Evolutionary conservation across 176 grass and related monocot genomes (phyloP).

Genomic region (Guadua angustifolia): DNA sequence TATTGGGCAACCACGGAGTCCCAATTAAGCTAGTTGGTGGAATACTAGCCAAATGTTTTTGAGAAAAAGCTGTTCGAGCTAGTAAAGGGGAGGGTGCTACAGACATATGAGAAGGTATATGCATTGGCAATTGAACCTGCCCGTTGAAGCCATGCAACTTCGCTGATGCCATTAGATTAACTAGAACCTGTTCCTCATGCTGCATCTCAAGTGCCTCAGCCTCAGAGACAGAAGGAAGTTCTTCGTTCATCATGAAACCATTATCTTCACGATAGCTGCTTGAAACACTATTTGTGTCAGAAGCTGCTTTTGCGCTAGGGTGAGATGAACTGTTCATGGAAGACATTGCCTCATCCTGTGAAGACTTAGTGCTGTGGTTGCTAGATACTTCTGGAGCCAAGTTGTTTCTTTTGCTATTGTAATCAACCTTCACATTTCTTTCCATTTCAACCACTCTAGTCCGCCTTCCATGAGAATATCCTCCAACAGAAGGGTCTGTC

Average conservation of each 20-base stretch:
- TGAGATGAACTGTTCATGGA: constrained; percentile 58
- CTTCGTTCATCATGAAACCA: constrained; percentile 60
- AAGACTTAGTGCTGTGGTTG: constrained; percentile 64
- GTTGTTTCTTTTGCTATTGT: constrained; percentile 59
- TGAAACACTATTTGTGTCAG: constrained; percentile 75
- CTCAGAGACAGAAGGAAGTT: constrained; percentile 78
- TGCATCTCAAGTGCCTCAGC: constrained; percentile 63
- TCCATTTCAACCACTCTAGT: constrained; percentile 51
- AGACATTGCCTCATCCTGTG: constrained; percentile 64
- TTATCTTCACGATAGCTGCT: constrained; percentile 69
- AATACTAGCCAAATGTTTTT: constrained; percentile 64
- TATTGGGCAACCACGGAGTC: constrained; percentile 57
- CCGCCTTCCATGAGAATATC: constrained; percentile 52
- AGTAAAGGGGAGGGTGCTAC: constrained; percentile 54
- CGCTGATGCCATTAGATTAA: constrained; percentile 75
- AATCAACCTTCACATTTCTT: constrained; percentile 55
- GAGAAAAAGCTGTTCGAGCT: constrained; percentile 55
- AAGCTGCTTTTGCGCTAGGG: constrained; percentile 54
- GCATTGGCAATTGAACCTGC: constrained; percentile 67
- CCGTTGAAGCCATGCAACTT: constrained; percentile 79
- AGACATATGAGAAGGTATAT: constrained; percentile 58
- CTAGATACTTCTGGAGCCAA: constrained; percentile 56
- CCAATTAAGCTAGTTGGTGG: constrained; percentile 61
- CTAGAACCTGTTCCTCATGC: constrained; percentile 73
- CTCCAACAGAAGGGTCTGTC: constrained; percentile 68